Conservation (phyloP, 2,329 filamentous ascomycete species). For the Aureobasidium musti region DNA sequence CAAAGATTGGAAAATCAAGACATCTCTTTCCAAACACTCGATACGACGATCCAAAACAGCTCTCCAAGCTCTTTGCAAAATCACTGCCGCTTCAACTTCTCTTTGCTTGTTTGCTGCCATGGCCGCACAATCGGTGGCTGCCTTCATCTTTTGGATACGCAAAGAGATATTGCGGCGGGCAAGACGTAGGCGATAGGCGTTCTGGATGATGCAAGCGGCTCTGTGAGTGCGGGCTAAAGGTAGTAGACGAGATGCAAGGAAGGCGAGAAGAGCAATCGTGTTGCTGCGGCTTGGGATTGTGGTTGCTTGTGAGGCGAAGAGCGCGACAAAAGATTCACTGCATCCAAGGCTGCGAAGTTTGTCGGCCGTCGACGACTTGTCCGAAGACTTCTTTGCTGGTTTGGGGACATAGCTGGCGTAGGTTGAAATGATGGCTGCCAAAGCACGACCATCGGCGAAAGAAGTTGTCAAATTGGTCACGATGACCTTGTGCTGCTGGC, state of each 20-base stretch:
- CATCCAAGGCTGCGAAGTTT: slow-evolving; percentile 46
- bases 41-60: slow-evolving; percentile 43
- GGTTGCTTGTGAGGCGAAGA: slow-evolving; percentile 43
- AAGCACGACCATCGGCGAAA: slow-evolving; percentile 58
- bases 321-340: slow-evolving; percentile 46
- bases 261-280: slow-evolving; percentile 59
- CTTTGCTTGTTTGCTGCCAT: slow-evolving; percentile 44
- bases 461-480: slow-evolving; percentile 60
- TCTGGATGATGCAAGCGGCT: slow-evolving; percentile 57
- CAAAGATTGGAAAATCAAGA: slow-evolving; percentile 48
- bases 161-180: slow-evolving; percentile 38
- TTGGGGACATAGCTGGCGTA: slow-evolving; percentile 53
- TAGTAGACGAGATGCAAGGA: slow-evolving; percentile 61
- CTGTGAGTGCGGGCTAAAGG: slow-evolving; percentile 52
- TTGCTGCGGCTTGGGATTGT: slow-evolving; percentile 57
- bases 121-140: slow-evolving; percentile 51
- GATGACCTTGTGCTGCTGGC: slow-evolving; percentile 50
- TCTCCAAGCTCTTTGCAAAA: slow-evolving; percentile 51
- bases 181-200: slow-evolving; percentile 50
- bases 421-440: slow-evolving; percentile 59
- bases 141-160: slow-evolving; percentile 45
- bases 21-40: slow-evolving; percentile 42
- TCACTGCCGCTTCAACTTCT: slow-evolving; percentile 46
- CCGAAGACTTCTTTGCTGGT: not conserved
- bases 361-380: slow-evolving; percentile 34